Conservation (phyloP, 192 early-diverging fungal genomes). For the Mortierella alpina region DNA sequence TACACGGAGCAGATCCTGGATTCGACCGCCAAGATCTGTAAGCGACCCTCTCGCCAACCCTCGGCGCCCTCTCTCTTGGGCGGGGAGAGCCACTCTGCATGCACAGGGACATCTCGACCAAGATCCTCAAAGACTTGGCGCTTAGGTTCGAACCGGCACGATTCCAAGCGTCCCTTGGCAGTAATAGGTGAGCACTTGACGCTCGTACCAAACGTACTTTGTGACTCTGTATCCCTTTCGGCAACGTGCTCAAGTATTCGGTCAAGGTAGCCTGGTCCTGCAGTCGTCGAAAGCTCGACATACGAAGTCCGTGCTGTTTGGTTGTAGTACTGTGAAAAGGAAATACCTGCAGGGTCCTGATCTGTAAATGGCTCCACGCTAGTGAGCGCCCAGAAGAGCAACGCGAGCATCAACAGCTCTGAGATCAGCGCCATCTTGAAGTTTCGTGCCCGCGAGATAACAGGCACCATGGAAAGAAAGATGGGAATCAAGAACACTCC, state of each 20-base stretch:
- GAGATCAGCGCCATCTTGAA: constrained; percentile 16
- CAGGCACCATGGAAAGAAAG: constrained; percentile 13
- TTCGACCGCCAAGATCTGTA: constrained; percentile 24
- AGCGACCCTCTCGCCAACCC: constrained; percentile 28
- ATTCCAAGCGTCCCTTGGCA: not conserved
- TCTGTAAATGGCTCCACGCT: constrained; percentile 14
- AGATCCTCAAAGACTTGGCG: constrained; percentile 49
- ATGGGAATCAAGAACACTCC: constrained; percentile 29
- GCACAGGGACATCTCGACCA: constrained; percentile 17
- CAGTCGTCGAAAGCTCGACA: constrained; percentile 8
- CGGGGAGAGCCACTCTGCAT: constrained; percentile 1
- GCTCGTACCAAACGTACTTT: not conserved
- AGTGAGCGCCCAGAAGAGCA: constrained; percentile 13
- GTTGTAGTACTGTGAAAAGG: constrained; percentile 36
- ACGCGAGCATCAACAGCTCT: constrained; percentile 9
- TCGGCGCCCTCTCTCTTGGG: not conserved
- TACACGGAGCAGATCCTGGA: constrained; percentile 29
- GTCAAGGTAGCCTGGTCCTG: constrained; percentile 8
- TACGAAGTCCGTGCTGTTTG: constrained; percentile 22
- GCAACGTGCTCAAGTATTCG: constrained; percentile 18
- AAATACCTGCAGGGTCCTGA: constrained; percentile 9
- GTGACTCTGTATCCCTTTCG: not conserved
- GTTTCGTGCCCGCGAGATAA: constrained; percentile 33
- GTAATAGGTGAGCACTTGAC: not conserved
- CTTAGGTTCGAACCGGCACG: constrained; percentile 7